These are phyloP conservation scores for Stemphylium vesicarium DNA, from an alignment of 2,329 filamentous ascomycete species.

Conservation along the genomic window DNA sequence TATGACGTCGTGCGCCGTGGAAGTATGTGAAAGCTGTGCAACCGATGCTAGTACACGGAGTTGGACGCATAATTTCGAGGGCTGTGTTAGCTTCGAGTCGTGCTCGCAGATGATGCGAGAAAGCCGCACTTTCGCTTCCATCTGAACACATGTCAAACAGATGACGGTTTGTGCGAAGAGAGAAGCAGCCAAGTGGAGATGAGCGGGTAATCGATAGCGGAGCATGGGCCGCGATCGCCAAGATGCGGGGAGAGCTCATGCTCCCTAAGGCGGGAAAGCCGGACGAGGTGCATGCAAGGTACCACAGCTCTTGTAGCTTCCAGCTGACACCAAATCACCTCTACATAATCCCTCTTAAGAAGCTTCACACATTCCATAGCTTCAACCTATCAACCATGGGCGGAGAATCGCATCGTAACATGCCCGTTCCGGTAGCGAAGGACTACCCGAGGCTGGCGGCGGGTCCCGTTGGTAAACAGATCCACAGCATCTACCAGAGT, in stretches of 20 bases:
- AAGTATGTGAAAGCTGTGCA: too few species aligned
- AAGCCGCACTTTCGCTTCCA: too few species aligned
- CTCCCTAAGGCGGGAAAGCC: constrained; percentile 11
- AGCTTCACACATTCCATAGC: background rate
- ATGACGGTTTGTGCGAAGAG: background rate
- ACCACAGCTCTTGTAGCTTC: constrained; percentile 20
- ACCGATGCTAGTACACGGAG: too few species aligned
- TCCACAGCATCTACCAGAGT: constrained; percentile 82
- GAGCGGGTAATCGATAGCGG: constrained; percentile 15
- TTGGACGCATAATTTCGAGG: too few species aligned
- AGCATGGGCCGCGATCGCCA: constrained; percentile 17
- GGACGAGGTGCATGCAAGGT: constrained; percentile 30
- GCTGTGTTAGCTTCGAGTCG: too few species aligned
- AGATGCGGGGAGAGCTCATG: constrained; percentile 37
- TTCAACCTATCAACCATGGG: constrained; percentile 36
- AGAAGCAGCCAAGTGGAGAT: constrained; percentile 6
- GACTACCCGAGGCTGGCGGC: constrained; percentile 45
- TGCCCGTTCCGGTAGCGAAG: constrained; percentile 27
- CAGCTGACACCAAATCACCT: constrained; percentile 13
- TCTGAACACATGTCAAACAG: too few species aligned
- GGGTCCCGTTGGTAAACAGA: constrained; percentile 57
- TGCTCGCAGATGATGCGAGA: too few species aligned
- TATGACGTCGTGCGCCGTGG: too few species aligned
- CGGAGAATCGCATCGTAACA: constrained; percentile 42
- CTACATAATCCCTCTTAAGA: constrained; percentile 2